Base-by-base conservation (phyloP, 257 asterid species). In the Haberlea rhodopensis region DNA sequence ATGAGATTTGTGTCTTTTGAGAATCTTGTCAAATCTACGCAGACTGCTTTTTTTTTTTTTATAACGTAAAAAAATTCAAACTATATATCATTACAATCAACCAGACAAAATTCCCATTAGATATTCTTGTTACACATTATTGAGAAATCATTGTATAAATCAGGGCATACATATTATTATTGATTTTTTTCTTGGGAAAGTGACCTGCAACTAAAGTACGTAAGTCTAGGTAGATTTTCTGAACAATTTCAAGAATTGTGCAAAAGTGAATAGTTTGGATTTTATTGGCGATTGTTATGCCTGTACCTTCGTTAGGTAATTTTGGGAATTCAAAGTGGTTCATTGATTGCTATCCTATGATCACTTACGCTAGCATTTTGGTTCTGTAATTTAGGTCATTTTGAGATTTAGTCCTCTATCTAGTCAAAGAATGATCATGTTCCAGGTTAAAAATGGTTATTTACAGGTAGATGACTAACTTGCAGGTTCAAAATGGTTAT, bases 201-300 rank as follows among this genome's bases (percentile, higher is more conserved):
- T 52, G 69, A 53, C 55, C 59, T 5, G 51, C 53, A 61, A 62
- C 74, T 48, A 64, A 71, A 63, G 49, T 77, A 62, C 74, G 31
- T 67, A 71, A 59, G 49, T 77, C 82, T 31, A 79, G 80, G 84
- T 77, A 60, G 85, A 81, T 77, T 79, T 68, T 66, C 64, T 76
- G 73, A 25, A 34, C 32, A 53, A 22, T 51, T 66, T 55, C 72
- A 68, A 68, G 63, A 63, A 56, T 52, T 7, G 67, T 75, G 52
- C 71, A 65, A 74, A 75, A 81, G 78, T 63, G 63, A 56, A 68
- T 76, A 23, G 66, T 64, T 83, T 74, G 82, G 80, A 73, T 66
- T 75, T 74, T 71, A 56, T 69, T 78, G 73, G 46, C 20, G 40
- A 25, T 51, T 54, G 58, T 20, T 8, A 15, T 43, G 71, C 65